Conservation (phyloP, 2,329 filamentous ascomycete species). For the Curvularia lunata region DNA sequence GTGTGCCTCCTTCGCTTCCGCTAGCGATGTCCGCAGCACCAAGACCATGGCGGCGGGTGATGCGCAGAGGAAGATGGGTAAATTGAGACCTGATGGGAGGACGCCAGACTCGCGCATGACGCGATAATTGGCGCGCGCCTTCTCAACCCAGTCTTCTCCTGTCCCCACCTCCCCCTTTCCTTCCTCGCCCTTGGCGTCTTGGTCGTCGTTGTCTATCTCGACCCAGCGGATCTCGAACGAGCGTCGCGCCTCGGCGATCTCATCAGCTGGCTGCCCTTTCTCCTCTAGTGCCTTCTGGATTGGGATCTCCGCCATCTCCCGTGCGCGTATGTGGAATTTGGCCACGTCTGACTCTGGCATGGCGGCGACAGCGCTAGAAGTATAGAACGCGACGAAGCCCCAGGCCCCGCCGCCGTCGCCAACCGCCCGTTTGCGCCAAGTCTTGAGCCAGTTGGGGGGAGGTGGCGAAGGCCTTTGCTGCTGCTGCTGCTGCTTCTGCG, state of each 20-base stretch:
- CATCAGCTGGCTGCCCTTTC: constrained; percentile 8
- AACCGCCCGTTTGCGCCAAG: constrained; percentile 6
- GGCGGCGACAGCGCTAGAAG: constrained; percentile 9
- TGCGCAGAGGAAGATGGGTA: constrained; percentile 11
- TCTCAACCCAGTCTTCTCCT: constrained; percentile 9
- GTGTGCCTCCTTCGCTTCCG: constrained; percentile 10
- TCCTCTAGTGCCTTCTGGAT: constrained; percentile 12
- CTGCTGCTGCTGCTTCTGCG: constrained; percentile 6
- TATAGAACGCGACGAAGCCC: constrained; percentile 11
- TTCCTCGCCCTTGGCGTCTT: constrained; percentile 10
- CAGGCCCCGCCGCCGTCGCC: constrained; percentile 7
- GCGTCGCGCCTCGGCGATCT: constrained; percentile 8
- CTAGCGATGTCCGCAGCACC: constrained; percentile 7
- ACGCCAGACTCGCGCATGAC: constrained; percentile 11
- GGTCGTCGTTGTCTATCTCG: constrained; percentile 4
- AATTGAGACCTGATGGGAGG: constrained; percentile 7
- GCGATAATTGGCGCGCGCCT: constrained; percentile 10
- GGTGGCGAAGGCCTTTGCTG: constrained; percentile 8
- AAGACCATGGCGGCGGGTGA: constrained; percentile 10
- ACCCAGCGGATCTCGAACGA: constrained; percentile 12
- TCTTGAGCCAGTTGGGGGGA: constrained; percentile 7
- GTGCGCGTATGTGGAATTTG: constrained; percentile 8
- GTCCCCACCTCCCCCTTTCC: constrained; percentile 6
- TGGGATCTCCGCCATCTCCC: constrained; percentile 11
- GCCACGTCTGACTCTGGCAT: constrained; percentile 10